Evolutionary conservation across 495 filamentous ascomycete genomes (phyloP), one percentile per base, ranked within the genome.

Genomic region (Cercophora samala): DNA sequence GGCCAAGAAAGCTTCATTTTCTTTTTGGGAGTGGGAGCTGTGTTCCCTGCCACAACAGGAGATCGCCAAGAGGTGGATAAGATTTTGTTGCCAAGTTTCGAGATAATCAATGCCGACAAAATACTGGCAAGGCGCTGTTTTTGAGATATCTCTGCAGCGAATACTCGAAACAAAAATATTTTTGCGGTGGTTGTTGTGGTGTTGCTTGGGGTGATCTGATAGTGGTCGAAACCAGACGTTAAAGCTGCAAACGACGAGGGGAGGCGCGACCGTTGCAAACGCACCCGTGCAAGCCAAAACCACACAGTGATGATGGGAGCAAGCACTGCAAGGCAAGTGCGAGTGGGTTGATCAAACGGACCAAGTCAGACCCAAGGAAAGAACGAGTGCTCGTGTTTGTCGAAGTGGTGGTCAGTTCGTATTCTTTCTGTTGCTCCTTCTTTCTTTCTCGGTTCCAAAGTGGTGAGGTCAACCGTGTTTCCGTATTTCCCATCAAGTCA

Each of bases 1-100:
- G 65, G 65, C 65, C 65, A 62, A 67, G 68, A 63, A 67, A 66
- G 26, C 70, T 58, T 72, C 68, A 70, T 72, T 21, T 21, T 64
- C n/a, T n/a, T n/a, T n/a, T n/a, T n/a, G n/a, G n/a, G n/a, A n/a
- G n/a, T 32, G 29, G 29, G 29, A 32, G 29, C 29, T 32, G 29
- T 32, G 29, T 32, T 32, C 29, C 29, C 29, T 32, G 29, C 29
- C 29, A 32, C 29, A 8, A 32, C 37, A 46, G 37, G 37, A 29
- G 26, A 46, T 17, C 37, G 37, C 37, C 37, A 46, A 46, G 37
- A 46, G 37, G 37, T 46, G 37, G 37, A 46, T 17, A 46, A 46
- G 37, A 46, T 46, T 46, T 46, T 46, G 26, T 29, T 46, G 37
- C 37, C 37, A 46, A 46, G 37, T 46, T 46, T 13, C 37, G 15